A percentile compares a stretch with the other conserved stretches of the same genome.
Evolutionary conservation across 208 protist species (phyloP).

Genomic region (Leishmania amazonensis): DNA sequence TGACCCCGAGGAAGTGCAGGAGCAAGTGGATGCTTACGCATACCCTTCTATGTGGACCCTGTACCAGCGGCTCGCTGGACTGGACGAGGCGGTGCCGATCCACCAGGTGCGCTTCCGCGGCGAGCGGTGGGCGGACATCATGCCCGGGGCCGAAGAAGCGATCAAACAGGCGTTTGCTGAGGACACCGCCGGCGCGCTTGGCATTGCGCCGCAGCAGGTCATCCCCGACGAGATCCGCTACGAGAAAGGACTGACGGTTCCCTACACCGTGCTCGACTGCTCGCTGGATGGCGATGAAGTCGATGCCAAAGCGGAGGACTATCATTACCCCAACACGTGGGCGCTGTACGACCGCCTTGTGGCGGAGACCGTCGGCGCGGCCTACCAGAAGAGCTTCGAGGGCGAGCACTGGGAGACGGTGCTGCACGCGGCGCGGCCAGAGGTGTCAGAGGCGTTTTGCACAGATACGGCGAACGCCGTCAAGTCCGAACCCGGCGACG

Average conservation of each 20-base stretch:
- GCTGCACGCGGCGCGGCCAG: conserved; percentile 31
- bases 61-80: conserved; percentile 44
- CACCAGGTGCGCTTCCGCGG: conserved; percentile 54
- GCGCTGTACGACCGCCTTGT: conserved; percentile 50
- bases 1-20: conserved; percentile 39
- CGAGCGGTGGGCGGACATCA: conserved; percentile 45
- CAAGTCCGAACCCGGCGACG: conserved; percentile 18
- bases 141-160: conserved; percentile 27
- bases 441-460: conserved; percentile 54
- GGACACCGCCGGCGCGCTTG: conserved; percentile 48
- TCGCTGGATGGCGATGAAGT: conserved; percentile 41
- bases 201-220: conserved; percentile 35
- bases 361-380: conserved; percentile 35
- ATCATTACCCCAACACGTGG: conserved; percentile 58
- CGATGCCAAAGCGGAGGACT: conserved; percentile 41
- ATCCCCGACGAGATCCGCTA: conserved; percentile 38
- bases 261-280: conserved; percentile 39
- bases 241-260: conserved; percentile 50
- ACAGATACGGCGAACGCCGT: conserved; percentile 47
- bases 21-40: conserved; percentile 43
- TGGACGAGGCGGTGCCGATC: conserved; percentile 29
- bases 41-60: conserved; percentile 64
- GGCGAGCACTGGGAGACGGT: conserved; percentile 57
- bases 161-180: conserved; percentile 39
- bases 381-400: conserved; percentile 51